Evolutionary conservation across 345 rosid species (phyloP), one percentile per base, ranked within the genome.

Genomic region (Euphorbia peplus): DNA sequence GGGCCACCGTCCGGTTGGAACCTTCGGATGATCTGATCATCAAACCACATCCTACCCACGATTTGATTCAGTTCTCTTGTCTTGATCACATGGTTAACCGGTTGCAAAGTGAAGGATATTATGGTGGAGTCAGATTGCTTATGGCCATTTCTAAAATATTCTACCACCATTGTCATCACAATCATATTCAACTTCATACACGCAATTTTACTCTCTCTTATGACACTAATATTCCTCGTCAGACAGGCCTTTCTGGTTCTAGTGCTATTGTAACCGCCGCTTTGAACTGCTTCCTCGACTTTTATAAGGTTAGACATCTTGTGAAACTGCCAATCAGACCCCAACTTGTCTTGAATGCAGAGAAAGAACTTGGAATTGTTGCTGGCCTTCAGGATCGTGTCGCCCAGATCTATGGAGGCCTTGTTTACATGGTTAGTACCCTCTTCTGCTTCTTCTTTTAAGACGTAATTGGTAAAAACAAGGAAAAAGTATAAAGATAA

Each of bases 371-470:
- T 28, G 97, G 99, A 50, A 91, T 91, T 62, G 92, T 95, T 68
- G 99, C 99, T 9, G 99, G 99, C 67, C 96, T 95, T 79, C 99
- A 90, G 76, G 98, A 95, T 82, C 83, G 99, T 35, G 99, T 95
- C 22, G 96, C 97, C 44, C 99, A 91, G 72, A 88, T 91, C 21
- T 95, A 90, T 74, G 98, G 98, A 18, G 99, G 99, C 68, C 96
- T 95, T 61, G 92, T 91, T 69, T 86, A 88, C 83, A 95, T 91
- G 99, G 99, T 95, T n/a, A n/a, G n/a, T n/a, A n/a, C n/a, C n/a
- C n/a, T n/a, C n/a, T n/a, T n/a, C n/a, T n/a, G n/a, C n/a, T n/a
- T n/a, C n/a, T n/a, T n/a, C n/a, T n/a, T n/a, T n/a, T n/a, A n/a
- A n/a, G n/a, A n/a, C n/a, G n/a, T n/a, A n/a, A n/a, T n/a, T n/a